These are phyloP conservation scores for Hanseniaspora lachancei DNA, from an alignment of 805 yeast genomes.

Conservation along the genomic window DNA sequence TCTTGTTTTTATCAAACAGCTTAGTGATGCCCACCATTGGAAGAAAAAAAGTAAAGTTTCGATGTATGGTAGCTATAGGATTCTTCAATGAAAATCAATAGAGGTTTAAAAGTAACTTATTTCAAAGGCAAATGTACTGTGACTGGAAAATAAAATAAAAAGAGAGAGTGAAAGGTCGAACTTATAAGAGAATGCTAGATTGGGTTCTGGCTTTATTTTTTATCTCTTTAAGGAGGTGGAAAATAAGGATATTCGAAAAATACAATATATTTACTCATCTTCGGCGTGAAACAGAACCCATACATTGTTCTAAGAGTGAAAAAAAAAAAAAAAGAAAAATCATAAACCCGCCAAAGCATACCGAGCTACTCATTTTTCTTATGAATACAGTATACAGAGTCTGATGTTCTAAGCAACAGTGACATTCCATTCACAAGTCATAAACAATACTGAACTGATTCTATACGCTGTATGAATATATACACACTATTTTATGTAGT, in stretches of 20 bases:
- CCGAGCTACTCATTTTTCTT: not conserved
- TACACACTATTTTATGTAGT: constrained; percentile 41
- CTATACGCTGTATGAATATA: not conserved
- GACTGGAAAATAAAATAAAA: too few relatives aligned
- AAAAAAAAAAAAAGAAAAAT: too few relatives aligned
- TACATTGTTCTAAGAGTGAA: too few relatives aligned
- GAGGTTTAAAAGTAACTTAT: too few relatives aligned
- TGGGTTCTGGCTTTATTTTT: too few relatives aligned
- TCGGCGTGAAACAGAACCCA: not conserved
- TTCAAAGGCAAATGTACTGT: too few relatives aligned
- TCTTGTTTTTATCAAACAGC: not conserved
- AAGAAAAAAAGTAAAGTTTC: not conserved
- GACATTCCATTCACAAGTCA: not conserved
- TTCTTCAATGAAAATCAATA: too few relatives aligned
- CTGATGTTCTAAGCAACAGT: not conserved
- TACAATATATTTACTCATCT: not conserved
- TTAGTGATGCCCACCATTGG: not conserved
- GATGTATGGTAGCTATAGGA: not conserved
- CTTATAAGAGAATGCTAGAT: too few relatives aligned
- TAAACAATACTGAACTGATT: not conserved
- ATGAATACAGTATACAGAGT: not conserved
- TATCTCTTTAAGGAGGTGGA: too few relatives aligned
- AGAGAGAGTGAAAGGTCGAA: too few relatives aligned
- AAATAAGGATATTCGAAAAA: too few relatives aligned
- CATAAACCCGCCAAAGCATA: not conserved